Evolutionary conservation across 176 grass and related monocot species (phyloP).

Genomic region (Chrysopogon serrulatus): DNA sequence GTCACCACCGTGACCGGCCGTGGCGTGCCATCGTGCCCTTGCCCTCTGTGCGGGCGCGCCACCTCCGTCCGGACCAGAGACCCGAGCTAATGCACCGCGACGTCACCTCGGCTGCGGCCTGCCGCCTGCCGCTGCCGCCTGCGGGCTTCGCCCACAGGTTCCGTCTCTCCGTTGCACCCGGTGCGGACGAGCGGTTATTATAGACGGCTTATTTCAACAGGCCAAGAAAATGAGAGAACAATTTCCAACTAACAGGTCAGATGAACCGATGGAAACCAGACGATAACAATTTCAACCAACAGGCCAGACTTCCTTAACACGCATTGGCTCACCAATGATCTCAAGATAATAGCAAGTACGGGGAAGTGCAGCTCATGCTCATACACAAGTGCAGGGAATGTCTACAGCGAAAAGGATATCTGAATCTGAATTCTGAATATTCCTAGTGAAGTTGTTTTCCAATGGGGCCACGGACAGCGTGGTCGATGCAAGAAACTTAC

Average conservation of each 20-base stretch:
- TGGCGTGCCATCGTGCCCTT: neutral
- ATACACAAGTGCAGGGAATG: neutral
- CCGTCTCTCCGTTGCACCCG: no score
- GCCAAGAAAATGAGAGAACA: neutral
- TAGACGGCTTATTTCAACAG: no score
- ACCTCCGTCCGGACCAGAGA: neutral
- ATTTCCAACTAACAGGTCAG: neutral
- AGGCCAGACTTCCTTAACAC: neutral
- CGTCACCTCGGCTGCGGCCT: no score
- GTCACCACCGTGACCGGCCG: neutral
- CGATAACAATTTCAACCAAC: neutral
- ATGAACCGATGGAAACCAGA: neutral
- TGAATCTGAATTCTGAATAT: conserved; percentile 13
- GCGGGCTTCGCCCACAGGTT: no score
- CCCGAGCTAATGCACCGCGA: no score
- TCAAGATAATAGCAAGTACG: neutral
- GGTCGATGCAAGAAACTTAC: neutral
- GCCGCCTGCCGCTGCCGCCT: no score
- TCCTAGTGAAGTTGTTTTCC: neutral
- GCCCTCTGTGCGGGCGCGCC: neutral
- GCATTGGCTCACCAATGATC: neutral
- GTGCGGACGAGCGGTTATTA: no score
- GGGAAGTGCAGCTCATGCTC: neutral
- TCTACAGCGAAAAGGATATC: neutral
- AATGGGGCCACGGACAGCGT: neutral